Evolutionary conservation across 257 asterid genomes (phyloP), one percentile per base, ranked within the genome.

Genomic region (Fraxinus quadrangulata): DNA sequence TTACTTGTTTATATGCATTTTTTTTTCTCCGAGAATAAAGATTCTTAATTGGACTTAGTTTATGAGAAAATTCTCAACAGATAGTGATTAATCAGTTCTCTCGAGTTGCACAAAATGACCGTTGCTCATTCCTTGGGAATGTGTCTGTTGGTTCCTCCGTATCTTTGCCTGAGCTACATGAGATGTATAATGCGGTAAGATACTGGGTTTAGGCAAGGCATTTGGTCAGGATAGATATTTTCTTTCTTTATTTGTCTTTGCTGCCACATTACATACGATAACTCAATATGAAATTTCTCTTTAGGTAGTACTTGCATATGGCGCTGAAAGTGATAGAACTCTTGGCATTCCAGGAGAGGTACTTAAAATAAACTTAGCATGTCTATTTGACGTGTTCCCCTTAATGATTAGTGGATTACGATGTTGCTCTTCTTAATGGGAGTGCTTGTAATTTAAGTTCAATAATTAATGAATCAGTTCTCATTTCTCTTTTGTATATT

Each of bases 281-380:
- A 42, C 47, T 72, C 13, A 56, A 19, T 59, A 30, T 68, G 12
- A 73, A 70, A 49, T 73, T 77, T 36, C 23, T 68, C 30, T 77
- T 45, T 85, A 94, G 98, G 98, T 96, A 45, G 92, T 96, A 73
- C 97, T 93, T 88, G 89, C 97, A 26, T 96, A 92, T 84, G 98
- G 98, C 3, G 96, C 98, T 76, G 99, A 96, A 88, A 93, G 97
- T 84, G 99, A 96, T 79, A 83, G 96, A 80, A 82, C 86, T 79
- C 92, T 96, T 79, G 96, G 97, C 81, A 86, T 92, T 82, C 92
- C 92, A 31, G 93, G 97, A 86, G 97, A 96, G 90, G 98, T 94
- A 77, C 68, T 87, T 81, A 56, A 23, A 47, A 59, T 42, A 68
- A 66, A 65, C 26, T 76, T 75, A 47, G 31, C 45, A 28, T 72